Evolutionary conservation across 2,329 filamentous ascomycete genomes (phyloP).

Genomic region (Claviceps cyperi): DNA sequence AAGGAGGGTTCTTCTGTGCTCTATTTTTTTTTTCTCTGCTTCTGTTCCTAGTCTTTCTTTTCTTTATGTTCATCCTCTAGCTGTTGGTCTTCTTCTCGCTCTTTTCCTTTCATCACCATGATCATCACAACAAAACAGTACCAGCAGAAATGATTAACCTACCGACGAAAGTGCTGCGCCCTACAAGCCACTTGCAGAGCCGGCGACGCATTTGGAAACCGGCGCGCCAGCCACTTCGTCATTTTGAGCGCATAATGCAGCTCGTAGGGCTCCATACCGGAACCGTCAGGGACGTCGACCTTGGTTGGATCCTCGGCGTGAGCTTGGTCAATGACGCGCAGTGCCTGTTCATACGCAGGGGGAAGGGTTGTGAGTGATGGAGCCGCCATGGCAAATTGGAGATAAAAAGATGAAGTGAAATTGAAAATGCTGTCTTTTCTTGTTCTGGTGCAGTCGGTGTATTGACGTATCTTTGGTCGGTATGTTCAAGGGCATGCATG

Average conservation of each 20-base stretch:
- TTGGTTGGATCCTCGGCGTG: conserved; percentile 22
- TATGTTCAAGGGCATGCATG: too few relatives aligned
- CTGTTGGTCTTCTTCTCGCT: too few relatives aligned
- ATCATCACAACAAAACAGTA: not conserved
- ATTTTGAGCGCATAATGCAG: conserved; percentile 71
- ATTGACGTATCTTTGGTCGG: too few relatives aligned
- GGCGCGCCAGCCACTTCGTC: conserved; percentile 54
- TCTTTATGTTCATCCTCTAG: too few relatives aligned
- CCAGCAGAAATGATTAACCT: not conserved
- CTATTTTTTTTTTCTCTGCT: too few relatives aligned
- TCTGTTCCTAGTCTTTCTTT: too few relatives aligned
- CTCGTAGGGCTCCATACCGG: conserved; percentile 49
- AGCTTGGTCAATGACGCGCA: conserved; percentile 58
- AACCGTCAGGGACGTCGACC: conserved; percentile 27
- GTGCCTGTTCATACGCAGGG: conserved; percentile 30
- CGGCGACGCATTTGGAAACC: conserved; percentile 47
- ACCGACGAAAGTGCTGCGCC: conserved; percentile 69
- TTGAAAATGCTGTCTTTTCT: too few relatives aligned
- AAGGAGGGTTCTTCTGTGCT: too few relatives aligned
- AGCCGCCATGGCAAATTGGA: not conserved
- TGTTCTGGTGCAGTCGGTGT: too few relatives aligned
- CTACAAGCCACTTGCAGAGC: conserved; percentile 61
- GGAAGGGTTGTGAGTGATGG: not conserved
- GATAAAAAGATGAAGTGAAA: not conserved
- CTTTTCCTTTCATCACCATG: too few relatives aligned